Conservation (phyloP, 2,329 filamentous ascomycete genomes). For the Tolypocladium amazonense region DNA sequence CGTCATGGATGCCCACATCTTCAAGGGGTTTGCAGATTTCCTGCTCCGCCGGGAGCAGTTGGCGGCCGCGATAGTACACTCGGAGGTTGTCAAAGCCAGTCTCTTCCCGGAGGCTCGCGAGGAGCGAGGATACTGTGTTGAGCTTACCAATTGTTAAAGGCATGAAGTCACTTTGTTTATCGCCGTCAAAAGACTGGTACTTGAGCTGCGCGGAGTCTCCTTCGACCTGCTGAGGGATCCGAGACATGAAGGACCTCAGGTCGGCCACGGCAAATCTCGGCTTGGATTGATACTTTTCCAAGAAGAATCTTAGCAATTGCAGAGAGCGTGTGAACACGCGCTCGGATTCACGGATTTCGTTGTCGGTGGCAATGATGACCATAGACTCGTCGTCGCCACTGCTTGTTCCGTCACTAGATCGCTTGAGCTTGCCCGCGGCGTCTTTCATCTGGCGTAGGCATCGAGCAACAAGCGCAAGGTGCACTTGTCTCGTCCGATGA, state of each 20-base stretch:
- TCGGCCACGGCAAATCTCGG: slow-evolving; percentile 50
- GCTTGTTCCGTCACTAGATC: slow-evolving; percentile 28
- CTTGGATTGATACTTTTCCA: slow-evolving; percentile 53
- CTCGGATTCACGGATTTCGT: slow-evolving; percentile 38
- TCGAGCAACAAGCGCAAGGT: slow-evolving; percentile 60
- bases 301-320: slow-evolving; percentile 55
- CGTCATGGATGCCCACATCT: slow-evolving; percentile 55
- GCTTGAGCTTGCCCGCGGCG: slow-evolving; percentile 45
- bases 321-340: slow-evolving; percentile 59
- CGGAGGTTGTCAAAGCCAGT: slow-evolving; percentile 71
- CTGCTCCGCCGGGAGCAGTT: slow-evolving; percentile 49
- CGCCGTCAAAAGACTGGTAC: slow-evolving; percentile 63
- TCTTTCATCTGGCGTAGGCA: slow-evolving; percentile 61
- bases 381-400: slow-evolving; percentile 41
- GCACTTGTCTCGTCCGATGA: slow-evolving; percentile 43
- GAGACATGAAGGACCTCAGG: slow-evolving; percentile 39
- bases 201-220: slow-evolving; percentile 58
- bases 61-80: slow-evolving; percentile 58
- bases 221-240: slow-evolving; percentile 39
- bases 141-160: slow-evolving; percentile 55
- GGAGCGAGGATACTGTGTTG: slow-evolving; percentile 61
- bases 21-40: slow-evolving; percentile 52
- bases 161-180: slow-evolving; percentile 47
- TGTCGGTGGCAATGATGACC: slow-evolving; percentile 36
- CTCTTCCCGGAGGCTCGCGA: slow-evolving; percentile 53